Evolutionary conservation across 805 yeast genomes (phyloP), one percentile per base, ranked within the genome.

Genomic region (Wickerhamomyces subpelliculosus): DNA sequence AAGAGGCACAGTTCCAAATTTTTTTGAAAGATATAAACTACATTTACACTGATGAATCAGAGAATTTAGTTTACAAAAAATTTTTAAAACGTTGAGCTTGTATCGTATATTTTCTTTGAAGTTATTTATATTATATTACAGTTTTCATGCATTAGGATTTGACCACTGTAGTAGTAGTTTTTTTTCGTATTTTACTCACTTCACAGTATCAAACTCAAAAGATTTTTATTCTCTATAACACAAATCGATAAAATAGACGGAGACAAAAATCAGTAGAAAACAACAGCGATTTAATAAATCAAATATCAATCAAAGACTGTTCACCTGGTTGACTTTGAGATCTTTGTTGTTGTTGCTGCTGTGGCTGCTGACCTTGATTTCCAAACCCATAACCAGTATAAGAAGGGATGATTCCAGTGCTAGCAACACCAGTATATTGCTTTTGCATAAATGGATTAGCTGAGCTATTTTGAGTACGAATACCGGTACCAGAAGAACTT

Each of bases 351-450:
- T 42, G 43, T 27, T 41, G 41, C 35, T 47, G 40, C 20, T 34
- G 46, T 25, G 37, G 39, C 20, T 35, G 45, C 38, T 40, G 56
- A 23, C 60, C 62, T 45, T 80, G 86, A 49, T 88, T 89, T 35
- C 97, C 97, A 61, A 89, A 89, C 1, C 97, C 97, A 55, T 78
- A 88, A 3, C 97, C 97, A 2, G 97, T 89, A 54, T 84, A 80
- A 3, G 93, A 79, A 6, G 95, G 89, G 35, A 81, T 77, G 42
- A 87, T 72, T 21, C 65, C 70, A 12, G 84, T 68, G 25, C 79
- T 68, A 23, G 84, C 79, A 24, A 80, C 71, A 24, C 88, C 88
- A 1, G 86, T 80, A 55, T 78, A 84, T 55, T 87, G 94, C 23
- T 77, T 72, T 39, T 71, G 75, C 68, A 50, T 52, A 48, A 68